Conservation (phyloP, 345 rosid genomes). For the Citrus maxima region DNA sequence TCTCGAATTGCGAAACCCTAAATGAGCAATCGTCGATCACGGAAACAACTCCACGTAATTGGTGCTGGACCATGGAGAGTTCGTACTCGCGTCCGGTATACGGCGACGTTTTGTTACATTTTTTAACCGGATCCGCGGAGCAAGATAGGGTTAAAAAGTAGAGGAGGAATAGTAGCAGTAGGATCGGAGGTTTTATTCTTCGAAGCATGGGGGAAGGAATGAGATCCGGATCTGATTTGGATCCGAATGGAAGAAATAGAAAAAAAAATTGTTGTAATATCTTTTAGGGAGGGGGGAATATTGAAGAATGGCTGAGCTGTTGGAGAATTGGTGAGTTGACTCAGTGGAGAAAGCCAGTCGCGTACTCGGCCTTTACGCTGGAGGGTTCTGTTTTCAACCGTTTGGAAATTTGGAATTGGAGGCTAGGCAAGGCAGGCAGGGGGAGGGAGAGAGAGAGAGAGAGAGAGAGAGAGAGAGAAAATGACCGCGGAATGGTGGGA, state of each 20-base stretch:
- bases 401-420: not conserved
- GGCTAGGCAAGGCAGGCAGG: no score
- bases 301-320: not conserved
- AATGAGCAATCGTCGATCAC: slow-evolving; percentile 84
- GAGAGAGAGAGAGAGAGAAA: not conserved
- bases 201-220: slow-evolving; percentile 31
- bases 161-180: slow-evolving; percentile 34
- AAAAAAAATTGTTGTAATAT: not conserved
- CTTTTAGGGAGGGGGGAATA: no score
- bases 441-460: not conserved
- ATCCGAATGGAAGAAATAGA: slow-evolving; percentile 5
- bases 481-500: not conserved
- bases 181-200: slow-evolving; percentile 30
- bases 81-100: slow-evolving; percentile 63
- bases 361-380: not conserved
- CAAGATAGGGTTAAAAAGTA: slow-evolving; percentile 27
- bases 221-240: slow-evolving; percentile 28
- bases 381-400: not conserved
- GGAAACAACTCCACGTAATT: slow-evolving; percentile 68
- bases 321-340: not conserved
- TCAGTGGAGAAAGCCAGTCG: not conserved
- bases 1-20: slow-evolving; percentile 70
- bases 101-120: slow-evolving; percentile 61
- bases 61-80: slow-evolving; percentile 83
- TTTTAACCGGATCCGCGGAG: slow-evolving; percentile 43